Percentiles rank a stretch among this genome's conserved stretches.
These are phyloP conservation scores for Acidomyces sp. DNA, from an alignment of 495 filamentous ascomycete species.

Conservation along the genomic window DNA sequence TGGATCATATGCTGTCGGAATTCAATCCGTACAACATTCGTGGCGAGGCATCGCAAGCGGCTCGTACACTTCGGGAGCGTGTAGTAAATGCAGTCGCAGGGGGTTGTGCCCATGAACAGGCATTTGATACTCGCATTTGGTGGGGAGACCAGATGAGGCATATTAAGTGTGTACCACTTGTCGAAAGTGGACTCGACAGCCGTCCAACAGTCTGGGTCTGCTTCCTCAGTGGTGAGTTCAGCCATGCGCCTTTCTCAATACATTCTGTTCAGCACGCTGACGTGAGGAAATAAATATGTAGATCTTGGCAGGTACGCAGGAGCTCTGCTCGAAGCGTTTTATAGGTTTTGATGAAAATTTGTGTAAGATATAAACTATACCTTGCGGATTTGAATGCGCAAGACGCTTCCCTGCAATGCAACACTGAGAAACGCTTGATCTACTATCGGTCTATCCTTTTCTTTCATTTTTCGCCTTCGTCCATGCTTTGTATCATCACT, in stretches of 20 bases:
- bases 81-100: constrained; percentile 5
- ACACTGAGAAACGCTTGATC: no score
- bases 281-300: no score
- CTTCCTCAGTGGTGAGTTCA: constrained; percentile 12
- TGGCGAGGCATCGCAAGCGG: constrained; percentile 4
- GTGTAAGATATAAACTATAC: no score
- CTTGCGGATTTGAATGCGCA: no score
- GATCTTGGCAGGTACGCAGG: no score
- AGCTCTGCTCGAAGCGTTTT: no score
- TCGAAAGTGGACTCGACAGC: constrained; percentile 1
- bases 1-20: constrained; percentile 1
- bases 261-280: no score
- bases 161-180: constrained; percentile 8
- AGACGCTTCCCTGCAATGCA: no score
- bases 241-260: no score
- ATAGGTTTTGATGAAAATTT: no score
- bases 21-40: constrained; percentile 21
- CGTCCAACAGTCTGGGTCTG: constrained; percentile 5
- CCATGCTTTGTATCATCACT: constrained; percentile 67
- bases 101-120: neutral
- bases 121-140: constrained; percentile 7
- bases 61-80: constrained; percentile 8
- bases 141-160: constrained; percentile 10
- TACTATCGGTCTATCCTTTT: no score
- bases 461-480: constrained; percentile 22